Conservation (phyloP, 2,329 filamentous ascomycete genomes). For the Coccinonectria pachysandricola region DNA sequence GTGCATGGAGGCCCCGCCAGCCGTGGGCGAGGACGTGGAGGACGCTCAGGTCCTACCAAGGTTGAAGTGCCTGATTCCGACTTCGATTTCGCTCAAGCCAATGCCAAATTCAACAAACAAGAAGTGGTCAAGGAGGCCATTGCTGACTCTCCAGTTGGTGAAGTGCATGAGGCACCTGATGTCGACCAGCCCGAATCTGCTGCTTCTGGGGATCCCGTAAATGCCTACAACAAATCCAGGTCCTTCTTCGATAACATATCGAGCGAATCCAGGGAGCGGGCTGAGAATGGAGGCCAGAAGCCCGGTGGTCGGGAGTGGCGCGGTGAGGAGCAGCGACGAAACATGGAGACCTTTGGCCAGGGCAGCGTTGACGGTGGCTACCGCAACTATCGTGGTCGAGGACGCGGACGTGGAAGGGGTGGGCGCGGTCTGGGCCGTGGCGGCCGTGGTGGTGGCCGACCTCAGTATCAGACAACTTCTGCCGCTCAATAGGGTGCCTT, state of each 20-base stretch:
- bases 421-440: conserved; percentile 30
- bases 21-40: conserved; percentile 40
- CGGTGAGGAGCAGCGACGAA: conserved; percentile 85
- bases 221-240: conserved; percentile 71
- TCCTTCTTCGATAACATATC: conserved; percentile 99
- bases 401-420: conserved; percentile 57
- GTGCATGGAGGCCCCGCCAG: conserved; percentile 37
- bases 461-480: conserved; percentile 22
- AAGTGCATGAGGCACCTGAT: conserved; percentile 33
- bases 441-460: conserved; percentile 28
- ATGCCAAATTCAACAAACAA: conserved; percentile 38
- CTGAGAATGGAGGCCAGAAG: conserved; percentile 57
- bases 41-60: conserved; percentile 43
- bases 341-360: conserved; percentile 96
- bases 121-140: conserved; percentile 76
- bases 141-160: conserved; percentile 58
- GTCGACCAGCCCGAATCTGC: conserved; percentile 29
- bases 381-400: conserved; percentile 69
- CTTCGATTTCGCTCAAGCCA: conserved; percentile 69
- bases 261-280: conserved; percentile 81
- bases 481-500: conserved; percentile 16
- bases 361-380: conserved; percentile 81
- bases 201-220: conserved; percentile 33
- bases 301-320: conserved; percentile 81
- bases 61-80: conserved; percentile 85